A percentile compares a stretch with the other conserved stretches of the same genome.
phyloP scores from a whole-genome alignment of 352 stramenopile genomes.

The Pythium utonaiense region DNA sequence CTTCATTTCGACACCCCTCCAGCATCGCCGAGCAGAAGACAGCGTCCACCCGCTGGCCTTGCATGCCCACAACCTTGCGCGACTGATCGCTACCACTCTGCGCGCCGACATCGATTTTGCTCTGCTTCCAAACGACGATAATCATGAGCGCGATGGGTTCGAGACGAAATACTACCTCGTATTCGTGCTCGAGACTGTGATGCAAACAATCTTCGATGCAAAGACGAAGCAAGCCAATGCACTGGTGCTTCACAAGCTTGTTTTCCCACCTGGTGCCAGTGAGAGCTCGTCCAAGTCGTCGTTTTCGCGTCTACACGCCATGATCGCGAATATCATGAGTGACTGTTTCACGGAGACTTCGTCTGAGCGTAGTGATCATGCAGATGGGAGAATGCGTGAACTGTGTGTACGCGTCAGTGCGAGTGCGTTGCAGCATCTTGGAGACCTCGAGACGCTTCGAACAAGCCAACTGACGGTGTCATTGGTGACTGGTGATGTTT shows the following conservation, averaged over 20 bases:
- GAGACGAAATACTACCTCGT: conserved; percentile 74
- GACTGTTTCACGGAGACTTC: conserved; percentile 5
- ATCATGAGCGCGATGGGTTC: conserved; percentile 34
- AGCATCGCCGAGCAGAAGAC: conserved; percentile 70
- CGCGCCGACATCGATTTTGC: conserved; percentile 52
- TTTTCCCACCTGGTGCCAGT: conserved; percentile 19
- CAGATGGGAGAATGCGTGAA: conserved; percentile 51
- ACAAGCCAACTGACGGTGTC: conserved; percentile 60
- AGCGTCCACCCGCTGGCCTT: conserved; percentile 44
- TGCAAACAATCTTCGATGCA: conserved; percentile 63
- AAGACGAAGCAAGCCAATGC: conserved; percentile 80
- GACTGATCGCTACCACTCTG: conserved; percentile 42
- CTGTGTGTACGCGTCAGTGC: conserved; percentile 67
- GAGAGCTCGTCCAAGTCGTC: background rate
- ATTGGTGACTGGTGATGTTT: conserved; percentile 46
- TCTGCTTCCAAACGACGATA: conserved; percentile 19
- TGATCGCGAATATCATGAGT: conserved; percentile 13
- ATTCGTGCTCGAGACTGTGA: conserved; percentile 78
- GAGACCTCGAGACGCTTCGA: conserved; percentile 64
- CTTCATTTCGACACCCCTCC: conserved; percentile 53
- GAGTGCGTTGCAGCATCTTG: conserved; percentile 53
- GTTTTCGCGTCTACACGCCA: conserved; percentile 13
- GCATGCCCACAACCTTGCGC: conserved; percentile 50
- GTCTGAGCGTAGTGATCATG: background rate
- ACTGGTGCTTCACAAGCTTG: conserved; percentile 59